phyloP scores from a whole-genome alignment of 148 eudicot species.

The Salicornia ramosissima region DNA sequence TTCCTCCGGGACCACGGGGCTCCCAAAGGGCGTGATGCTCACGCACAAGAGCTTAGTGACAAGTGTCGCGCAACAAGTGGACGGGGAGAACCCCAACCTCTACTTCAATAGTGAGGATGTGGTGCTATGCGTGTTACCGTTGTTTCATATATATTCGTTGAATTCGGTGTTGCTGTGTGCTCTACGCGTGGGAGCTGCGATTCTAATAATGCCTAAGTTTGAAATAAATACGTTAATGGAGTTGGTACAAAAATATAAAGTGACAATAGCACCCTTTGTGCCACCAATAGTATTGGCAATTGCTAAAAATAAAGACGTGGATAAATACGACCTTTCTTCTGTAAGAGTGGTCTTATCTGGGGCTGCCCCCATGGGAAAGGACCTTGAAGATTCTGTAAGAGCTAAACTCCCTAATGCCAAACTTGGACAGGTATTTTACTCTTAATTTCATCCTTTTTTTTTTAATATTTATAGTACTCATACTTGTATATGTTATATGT shows the following conservation, averaged over 20 bases:
- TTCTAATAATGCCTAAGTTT: constrained; percentile 73
- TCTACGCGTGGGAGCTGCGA: constrained; percentile 62
- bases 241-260: constrained; percentile 57
- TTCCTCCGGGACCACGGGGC: constrained; percentile 85
- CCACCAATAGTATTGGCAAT: constrained; percentile 78
- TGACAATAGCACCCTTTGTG: constrained; percentile 78
- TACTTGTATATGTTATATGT: neutral
- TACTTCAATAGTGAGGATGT: constrained; percentile 55
- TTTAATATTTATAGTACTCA: no score
- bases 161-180: constrained; percentile 69
- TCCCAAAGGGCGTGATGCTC: constrained; percentile 82
- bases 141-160: constrained; percentile 77
- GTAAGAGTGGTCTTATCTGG: constrained; percentile 66
- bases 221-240: constrained; percentile 60
- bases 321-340: constrained; percentile 58
- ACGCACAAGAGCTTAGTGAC: constrained; percentile 74
- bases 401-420: constrained; percentile 70
- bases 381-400: constrained; percentile 61
- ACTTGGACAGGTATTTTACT: constrained; percentile 70
- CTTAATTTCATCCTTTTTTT: no score
- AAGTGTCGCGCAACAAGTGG: constrained; percentile 80
- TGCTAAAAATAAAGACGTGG: constrained; percentile 62
- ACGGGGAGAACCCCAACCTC: constrained; percentile 82
- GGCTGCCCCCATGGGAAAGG: constrained; percentile 89
- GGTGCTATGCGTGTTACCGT: constrained; percentile 70